Percentiles rank a stretch among this genome's conserved stretches.
phyloP scores from a whole-genome alignment of 257 asterid genomes.

The Solanum chmielewskii region DNA sequence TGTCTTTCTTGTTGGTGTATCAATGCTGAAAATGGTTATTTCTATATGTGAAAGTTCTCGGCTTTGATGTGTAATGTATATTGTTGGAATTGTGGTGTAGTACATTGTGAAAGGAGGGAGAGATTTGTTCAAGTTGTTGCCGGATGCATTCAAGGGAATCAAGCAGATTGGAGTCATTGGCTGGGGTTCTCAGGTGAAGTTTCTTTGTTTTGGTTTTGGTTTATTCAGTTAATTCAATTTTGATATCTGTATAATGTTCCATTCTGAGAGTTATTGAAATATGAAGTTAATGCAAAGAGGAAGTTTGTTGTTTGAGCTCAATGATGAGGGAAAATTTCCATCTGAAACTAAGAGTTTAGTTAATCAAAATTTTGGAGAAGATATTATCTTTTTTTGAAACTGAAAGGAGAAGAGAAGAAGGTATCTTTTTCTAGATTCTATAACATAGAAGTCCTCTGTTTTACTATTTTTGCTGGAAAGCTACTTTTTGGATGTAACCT shows the following conservation, averaged over 20 bases:
- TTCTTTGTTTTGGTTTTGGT: not conserved
- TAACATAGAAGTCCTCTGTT: not conserved
- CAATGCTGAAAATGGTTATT: not conserved
- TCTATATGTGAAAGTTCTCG: not conserved
- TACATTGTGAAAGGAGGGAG: slow-evolving; percentile 97
- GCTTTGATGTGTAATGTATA: not conserved
- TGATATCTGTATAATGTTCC: not conserved
- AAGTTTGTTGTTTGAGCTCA: not conserved
- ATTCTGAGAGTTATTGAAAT: not conserved
- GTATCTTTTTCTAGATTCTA: not conserved
- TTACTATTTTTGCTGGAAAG: not conserved
- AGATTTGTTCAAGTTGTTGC: slow-evolving; percentile 67
- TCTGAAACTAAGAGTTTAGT: not conserved
- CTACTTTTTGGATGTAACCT: not conserved
- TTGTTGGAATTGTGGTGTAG: slow-evolving; percentile 16
- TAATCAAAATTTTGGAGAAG: not conserved
- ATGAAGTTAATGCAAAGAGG: not conserved
- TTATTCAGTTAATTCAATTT: not conserved
- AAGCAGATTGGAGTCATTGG: slow-evolving; percentile 98
- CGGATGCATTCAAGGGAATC: slow-evolving; percentile 85
- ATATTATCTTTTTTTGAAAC: too few relatives aligned
- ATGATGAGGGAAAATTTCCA: not conserved
- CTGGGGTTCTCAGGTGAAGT: slow-evolving; percentile 91
- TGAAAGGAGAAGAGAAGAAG: not conserved
- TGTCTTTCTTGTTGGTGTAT: not conserved